Base-by-base conservation (phyloP, 768 basidiomycete species). In the Kwoniella pini region DNA sequence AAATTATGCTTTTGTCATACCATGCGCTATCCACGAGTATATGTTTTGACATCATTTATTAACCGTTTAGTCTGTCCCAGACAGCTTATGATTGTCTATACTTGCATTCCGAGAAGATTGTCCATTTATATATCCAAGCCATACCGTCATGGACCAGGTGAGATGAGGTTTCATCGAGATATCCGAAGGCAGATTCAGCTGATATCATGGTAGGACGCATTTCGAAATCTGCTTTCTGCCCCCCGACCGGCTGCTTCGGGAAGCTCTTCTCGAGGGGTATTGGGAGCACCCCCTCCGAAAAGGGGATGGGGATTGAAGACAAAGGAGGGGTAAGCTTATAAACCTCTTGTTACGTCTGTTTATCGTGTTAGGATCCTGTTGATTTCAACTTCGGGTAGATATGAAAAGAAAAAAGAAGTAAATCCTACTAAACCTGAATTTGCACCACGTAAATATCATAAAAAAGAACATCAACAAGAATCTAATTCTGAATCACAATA, bases 371-470 rank as follows among this genome's bases (percentile, higher is more conserved):
- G 54, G 26, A 45, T 21, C 3, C 2, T 26, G 26, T 30, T 27
- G 42, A 45, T 43, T 33, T 40, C 22, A 12, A 43, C 33, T 7
- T n/a, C 21, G 1, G 17, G 10, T 22, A 69, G 60, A 13, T 50
- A 46, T 10, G 51, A 54, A 26, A 63, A 33, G 46, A 49, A 59
- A 46, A 56, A 64, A 43, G 69, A 66, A 28, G 52, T 50, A 11
- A 59, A 59, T 26, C 39, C 60, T 21, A 6, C 54, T 42, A 56
- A 53, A 31, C 59, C 68, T 17, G 62, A 55, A 22, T 69, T 76
- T 17, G 73, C 70, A 2, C 73, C 77, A 6, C 51, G 71, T 22
- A 66, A 70, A 40, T 62, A 63, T 19, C 64, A 60, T 17, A 75
- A 72, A 65, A 66, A 64, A 58, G 46, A n/a, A 36, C 24, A 11